Evolutionary conservation across 441 rosid species (phyloP).

Genomic region (Biscutella laevigata): DNA sequence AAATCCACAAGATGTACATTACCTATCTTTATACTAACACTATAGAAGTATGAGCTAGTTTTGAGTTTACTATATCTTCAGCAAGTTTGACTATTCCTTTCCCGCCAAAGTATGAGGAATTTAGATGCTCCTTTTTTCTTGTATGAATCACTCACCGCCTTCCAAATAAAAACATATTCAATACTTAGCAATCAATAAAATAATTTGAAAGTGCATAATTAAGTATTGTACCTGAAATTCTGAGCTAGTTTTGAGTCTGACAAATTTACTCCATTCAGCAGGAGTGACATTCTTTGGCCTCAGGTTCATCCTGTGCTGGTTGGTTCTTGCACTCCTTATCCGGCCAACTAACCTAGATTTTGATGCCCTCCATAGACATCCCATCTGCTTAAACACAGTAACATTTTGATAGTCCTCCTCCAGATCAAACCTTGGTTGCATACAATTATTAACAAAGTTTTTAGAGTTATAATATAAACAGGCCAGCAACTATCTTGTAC

Average conservation of each 20-base stretch:
- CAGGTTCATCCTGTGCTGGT: not conserved
- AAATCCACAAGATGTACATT: no score
- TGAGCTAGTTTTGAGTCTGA: not conserved
- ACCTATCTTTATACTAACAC: no score
- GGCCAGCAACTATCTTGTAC: no score
- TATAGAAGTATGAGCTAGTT: no score
- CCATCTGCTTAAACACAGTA: not conserved
- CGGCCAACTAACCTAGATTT: not conserved
- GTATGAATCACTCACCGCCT: not conserved
- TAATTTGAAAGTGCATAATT: no score
- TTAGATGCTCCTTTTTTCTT: not conserved
- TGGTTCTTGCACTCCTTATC: not conserved
- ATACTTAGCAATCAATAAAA: no score
- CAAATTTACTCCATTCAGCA: not conserved
- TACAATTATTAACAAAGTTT: not conserved
- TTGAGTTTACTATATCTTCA: no score
- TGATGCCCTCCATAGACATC: not conserved
- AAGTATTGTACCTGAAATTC: not conserved
- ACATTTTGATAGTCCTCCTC: not conserved
- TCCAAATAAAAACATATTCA: not conserved
- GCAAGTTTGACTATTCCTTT: not conserved
- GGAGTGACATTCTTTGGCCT: not conserved
- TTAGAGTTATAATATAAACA: no score
- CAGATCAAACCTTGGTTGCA: not conserved
- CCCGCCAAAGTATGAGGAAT: not conserved